Evolutionary conservation across 495 filamentous ascomycete genomes (phyloP).

Genomic region (Parathielavia appendiculata): DNA sequence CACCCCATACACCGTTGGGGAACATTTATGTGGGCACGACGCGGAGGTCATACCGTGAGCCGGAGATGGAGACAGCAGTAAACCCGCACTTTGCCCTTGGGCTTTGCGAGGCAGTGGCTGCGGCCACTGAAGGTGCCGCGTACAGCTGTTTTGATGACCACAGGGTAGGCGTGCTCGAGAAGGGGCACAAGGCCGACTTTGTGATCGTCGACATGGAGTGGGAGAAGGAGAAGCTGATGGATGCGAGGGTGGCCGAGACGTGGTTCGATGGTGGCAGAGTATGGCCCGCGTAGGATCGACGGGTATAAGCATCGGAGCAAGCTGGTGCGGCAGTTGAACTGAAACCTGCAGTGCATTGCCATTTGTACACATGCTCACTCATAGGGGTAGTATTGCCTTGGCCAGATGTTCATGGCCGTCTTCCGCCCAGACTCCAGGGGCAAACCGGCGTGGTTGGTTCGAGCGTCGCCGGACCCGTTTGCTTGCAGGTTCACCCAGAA

Average conservation of each 20-base stretch:
- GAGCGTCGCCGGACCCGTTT: conserved; percentile 44
- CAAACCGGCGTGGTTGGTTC: conserved; percentile 48
- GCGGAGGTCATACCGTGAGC: conserved; percentile 50
- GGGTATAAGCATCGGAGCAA: background rate
- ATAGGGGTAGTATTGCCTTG: conserved; percentile 34
- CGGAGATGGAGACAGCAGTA: conserved; percentile 40
- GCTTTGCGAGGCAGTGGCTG: conserved; percentile 47
- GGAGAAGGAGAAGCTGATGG: conserved; percentile 45
- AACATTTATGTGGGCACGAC: conserved; percentile 60
- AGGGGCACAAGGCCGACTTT: conserved; percentile 53
- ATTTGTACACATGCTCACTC: conserved; percentile 12
- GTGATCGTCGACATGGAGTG: conserved; percentile 55
- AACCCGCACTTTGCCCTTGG: conserved; percentile 52
- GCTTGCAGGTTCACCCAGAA: conserved; percentile 51
- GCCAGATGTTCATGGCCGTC: conserved; percentile 57
- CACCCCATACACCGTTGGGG: conserved; percentile 49
- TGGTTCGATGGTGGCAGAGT: conserved; percentile 52
- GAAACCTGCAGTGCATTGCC: background rate
- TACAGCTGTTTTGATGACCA: conserved; percentile 55
- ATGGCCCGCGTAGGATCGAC: conserved; percentile 26
- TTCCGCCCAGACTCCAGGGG: conserved; percentile 45
- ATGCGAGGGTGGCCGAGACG: conserved; percentile 50
- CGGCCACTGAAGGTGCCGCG: conserved; percentile 54
- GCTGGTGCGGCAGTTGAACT: background rate
- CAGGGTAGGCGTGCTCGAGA: conserved; percentile 44